Evolutionary conservation across 2,329 filamentous ascomycete genomes (phyloP), one percentile per base, ranked within the genome.

Genomic region (Pseudocercospora crystallina): DNA sequence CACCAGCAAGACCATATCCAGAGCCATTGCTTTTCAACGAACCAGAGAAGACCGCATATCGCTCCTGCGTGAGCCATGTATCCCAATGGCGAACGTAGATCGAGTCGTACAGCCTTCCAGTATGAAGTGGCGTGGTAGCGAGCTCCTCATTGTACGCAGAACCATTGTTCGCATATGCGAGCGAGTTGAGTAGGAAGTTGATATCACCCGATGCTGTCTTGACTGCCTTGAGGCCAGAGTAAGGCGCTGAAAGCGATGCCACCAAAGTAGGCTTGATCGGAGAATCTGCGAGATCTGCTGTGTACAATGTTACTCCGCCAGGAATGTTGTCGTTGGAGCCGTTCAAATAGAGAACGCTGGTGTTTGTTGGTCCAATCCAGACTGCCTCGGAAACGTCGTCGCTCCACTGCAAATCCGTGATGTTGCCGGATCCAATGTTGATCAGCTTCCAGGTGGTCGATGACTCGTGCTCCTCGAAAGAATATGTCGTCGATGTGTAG

Each of bases 61-160:
- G 72, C 60, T 79, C 70, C n/a, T 73, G 71, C 15, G 72, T 71
- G 11, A 77, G 63, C 56, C 76, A 80, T 5, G 71, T 64, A 57
- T 80, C 78, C 78, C 78, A 80, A 56, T 80, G 77, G 32, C 78
- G 69, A 10, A 80, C 77, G 59, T 76, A 79, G 13, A 79, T 67
- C 8, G 71, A 75, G 14, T 75, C 76, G 58, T 80, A 80, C 3
- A 80, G 59, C 41, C 65, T 71, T 2, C 75, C 78, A 2, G 73
- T 75, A 12, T 70, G 75, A 15, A 66, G 55, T 1, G 75, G 69
- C 51, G 75, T 76, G 42, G 72, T 72, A 5, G 69, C 73, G 53
- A 77, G 71, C 43, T 76, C 72, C 26, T 76, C 72, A 43, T 79
- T 79, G 58, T 73, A 74, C 12, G 79, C 65, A 37, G 72, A 58